Evolutionary conservation across 805 yeast species (phyloP), one percentile per base, ranked within the genome.

Genomic region (Pichia californica): DNA sequence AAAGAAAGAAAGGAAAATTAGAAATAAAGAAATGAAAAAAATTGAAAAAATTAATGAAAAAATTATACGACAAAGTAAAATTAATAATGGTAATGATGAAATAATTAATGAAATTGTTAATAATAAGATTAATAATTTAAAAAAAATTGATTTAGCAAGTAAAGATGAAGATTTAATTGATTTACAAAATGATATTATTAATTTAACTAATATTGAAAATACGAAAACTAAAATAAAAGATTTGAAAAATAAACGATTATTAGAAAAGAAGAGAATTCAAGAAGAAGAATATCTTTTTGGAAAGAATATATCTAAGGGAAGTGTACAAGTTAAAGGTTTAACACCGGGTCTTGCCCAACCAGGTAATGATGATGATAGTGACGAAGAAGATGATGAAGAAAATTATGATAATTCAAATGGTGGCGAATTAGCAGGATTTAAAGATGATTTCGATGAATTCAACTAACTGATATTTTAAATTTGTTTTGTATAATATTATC

Each of bases 271-370:
- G 63, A 37, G 63, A 53, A 44, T 57, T 52, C 41, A 56, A 49
- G 28, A 43, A 52, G 43, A 59, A 66, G 45, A 57, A 56, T 46
- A 58, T 56, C 38, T 55, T 9, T 66, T 69, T 56, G 61, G 67
- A 38, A 59, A 64, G 26, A 71, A 70, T 54, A 59, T 73, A 41
- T 59, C 68, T 44, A 62, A 64, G 40, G 78, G 77, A 18, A 53
- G 58, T 30, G 61, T 72, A 49, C 61, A 75, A 4, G 63, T 65
- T 48, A 74, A 85, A 32, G 91, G 93, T 23, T 68, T 85, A 43
- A 85, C 94, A 0, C 94, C 93, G 1, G 94, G 94, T 49, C 71
- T 85, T 61, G 94, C 93, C 1, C 93, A 93, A 27, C 88, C 85
- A 29, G 67, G 70, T 50, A 73, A 76, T 35, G 81, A 77, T 51